Evolutionary conservation across 306 rosid genomes (phyloP), one percentile per base, ranked within the genome.

Genomic region (Castanopsis chinensis): DNA sequence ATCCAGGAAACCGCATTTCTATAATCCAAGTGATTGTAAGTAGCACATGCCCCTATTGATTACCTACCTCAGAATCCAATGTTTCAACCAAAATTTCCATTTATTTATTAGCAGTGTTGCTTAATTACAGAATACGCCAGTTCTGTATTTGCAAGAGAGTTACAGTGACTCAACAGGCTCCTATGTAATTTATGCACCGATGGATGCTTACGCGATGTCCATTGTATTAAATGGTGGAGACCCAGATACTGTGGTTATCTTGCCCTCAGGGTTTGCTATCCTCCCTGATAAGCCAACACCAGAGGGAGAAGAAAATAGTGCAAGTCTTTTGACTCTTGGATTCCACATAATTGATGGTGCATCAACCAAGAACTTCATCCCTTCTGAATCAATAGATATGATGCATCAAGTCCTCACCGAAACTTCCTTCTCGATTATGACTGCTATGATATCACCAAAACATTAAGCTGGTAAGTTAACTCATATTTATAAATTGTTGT

Each of bases 181-280:
- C 0, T 91, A 91, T 35, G 84, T 91, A 25, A 60, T 86, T 6
- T 88, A 81, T 74, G 88, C 93, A 1, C 92, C 98, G 0, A n/a
- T 90, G 4, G 91, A 87, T 8, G 53, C 17, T 4, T 1, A 0
- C 0, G 75, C 94, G 3, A 1, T 88, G 52, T 4, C 70, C 1
- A 51, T 17, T 55, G 71, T 93, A 13, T 69, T 83, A 33, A 74
- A 49, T 8, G 96, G 94, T 61, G 75, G 23, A 1, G 64, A 83
- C 65, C 86, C 90, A 13, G 90, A 90, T 12, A 18, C 5, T 1
- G 86, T 88, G 5, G 15, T 76, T 19, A 61, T 88, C 4, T 71
- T 87, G 28, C 89, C 94, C 19, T 90, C 93, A 0, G 93, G 97
- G 2, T 88, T 93, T 76, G 53, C 87, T 30, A 85, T 93, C 10